These are phyloP conservation scores for Kokia cookei DNA, from an alignment of 441 rosid genomes.

Conservation along the genomic window DNA sequence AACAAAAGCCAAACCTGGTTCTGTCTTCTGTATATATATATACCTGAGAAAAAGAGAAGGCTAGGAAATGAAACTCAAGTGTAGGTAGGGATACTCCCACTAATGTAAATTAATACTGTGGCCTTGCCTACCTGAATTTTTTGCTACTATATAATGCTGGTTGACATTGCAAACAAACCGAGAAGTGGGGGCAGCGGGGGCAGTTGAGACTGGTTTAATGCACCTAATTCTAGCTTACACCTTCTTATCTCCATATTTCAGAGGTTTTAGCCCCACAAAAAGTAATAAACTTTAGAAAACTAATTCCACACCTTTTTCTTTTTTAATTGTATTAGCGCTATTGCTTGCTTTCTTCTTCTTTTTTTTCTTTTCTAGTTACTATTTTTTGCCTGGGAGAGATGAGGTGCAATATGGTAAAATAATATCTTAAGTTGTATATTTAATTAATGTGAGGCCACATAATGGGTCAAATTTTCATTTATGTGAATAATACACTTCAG, in stretches of 20 bases:
- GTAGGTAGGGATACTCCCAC: neutral
- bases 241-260: neutral
- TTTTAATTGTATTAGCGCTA: no score
- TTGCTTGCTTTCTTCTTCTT: no score
- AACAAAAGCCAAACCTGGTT: neutral
- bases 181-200: neutral
- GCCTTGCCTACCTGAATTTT: neutral
- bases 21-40: no score
- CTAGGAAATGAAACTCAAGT: neutral
- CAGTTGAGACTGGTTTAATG: constrained; percentile 4
- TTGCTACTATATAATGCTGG: neutral
- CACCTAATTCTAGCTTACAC: neutral
- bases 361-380: no score
- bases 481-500: no score
- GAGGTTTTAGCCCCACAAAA: neutral
- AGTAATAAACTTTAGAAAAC: no score
- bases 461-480: no score
- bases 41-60: neutral
- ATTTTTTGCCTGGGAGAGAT: no score
- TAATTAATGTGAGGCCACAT: no score
- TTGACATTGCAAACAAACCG: neutral
- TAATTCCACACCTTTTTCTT: no score
- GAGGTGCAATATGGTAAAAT: no score
- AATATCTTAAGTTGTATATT: no score
- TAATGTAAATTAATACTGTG: neutral